Base-by-base conservation (phyloP, 441 rosid species). In the Cnidoscolus chayamansa region DNA sequence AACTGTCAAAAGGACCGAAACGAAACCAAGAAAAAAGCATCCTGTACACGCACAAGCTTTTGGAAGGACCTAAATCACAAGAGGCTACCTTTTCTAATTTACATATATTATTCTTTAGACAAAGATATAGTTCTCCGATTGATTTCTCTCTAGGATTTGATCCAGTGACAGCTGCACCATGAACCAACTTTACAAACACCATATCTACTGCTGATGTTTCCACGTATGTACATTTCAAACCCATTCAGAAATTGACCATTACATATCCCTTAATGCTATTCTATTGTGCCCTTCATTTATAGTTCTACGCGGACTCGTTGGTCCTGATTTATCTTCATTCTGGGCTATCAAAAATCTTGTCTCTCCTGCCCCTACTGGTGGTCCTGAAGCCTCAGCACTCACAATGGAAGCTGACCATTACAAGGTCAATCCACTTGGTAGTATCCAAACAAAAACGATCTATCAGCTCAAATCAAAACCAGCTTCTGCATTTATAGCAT, bases 381-480 rank as follows among this genome's bases (percentile, higher is more conserved):
- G 61, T 12, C 68, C 19, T 71, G 1, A 15, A 40, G 15, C 30
- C 47, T 25, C 63, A 7, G 16, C 63, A 47, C 7, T 40, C 45
- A 4, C 45, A 12, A 48, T 8, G 67, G 68, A 68, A 31, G 20
- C 19, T 67, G 63, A 25, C 32, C 55, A 35, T 65, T 48, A 51
- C 15, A 54, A 53, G 37, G 58, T 25, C 51, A 35, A 45, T 47
- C 64, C 57, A 53, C 71, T 43, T 30, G 9, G 17, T 53, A 30
- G 67, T 59, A 63, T 32, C 56, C 15, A 15, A n/a, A 53, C 63
- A 51, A 3, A 35, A 40, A 40, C 49, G 10, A 16, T 20, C 57
- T 72, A 83, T 90, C 84, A 95, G 78, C 99, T 93, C 84, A 95
- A 81, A 87, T 95, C 98, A 79, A 95, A 95, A 73, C 99, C 99